Evolutionary conservation across 805 yeast species (phyloP).

Genomic region (Monosporozyma solicola): DNA sequence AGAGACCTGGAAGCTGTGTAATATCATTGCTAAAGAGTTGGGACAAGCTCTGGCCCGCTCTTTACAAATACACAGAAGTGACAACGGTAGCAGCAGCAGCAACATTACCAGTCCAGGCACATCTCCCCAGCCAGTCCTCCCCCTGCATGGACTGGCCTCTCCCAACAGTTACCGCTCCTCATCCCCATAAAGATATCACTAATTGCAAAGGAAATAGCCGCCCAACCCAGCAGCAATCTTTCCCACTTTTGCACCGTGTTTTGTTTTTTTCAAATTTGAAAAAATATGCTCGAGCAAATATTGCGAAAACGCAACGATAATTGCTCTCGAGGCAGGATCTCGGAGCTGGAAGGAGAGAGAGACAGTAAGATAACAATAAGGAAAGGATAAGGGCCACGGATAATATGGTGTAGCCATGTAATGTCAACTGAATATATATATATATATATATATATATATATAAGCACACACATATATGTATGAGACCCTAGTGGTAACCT

Average conservation of each 20-base stretch:
- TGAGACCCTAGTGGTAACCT: background rate
- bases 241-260: background rate
- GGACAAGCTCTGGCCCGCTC: background rate
- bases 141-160: background rate
- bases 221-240: background rate
- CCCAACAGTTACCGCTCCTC: background rate
- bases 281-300: background rate
- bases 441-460: background rate
- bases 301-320: background rate
- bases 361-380: too few relatives aligned
- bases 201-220: background rate
- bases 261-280: background rate
- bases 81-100: background rate
- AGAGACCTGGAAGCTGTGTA: slow-evolving; percentile 31
- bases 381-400: background rate
- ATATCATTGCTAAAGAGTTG: slow-evolving; percentile 30
- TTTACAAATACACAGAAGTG: background rate
- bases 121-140: background rate
- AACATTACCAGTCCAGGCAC: background rate
- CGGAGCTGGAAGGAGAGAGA: background rate
- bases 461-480: too few relatives aligned
- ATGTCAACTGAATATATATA: background rate
- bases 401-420: background rate
- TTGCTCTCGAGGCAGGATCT: slow-evolving; percentile 1
- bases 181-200: background rate